A percentile compares a stretch with the other conserved stretches of the same genome.
Evolutionary conservation across 495 filamentous ascomycete species (phyloP).

Genomic region (Penicilliopsis zonata): DNA sequence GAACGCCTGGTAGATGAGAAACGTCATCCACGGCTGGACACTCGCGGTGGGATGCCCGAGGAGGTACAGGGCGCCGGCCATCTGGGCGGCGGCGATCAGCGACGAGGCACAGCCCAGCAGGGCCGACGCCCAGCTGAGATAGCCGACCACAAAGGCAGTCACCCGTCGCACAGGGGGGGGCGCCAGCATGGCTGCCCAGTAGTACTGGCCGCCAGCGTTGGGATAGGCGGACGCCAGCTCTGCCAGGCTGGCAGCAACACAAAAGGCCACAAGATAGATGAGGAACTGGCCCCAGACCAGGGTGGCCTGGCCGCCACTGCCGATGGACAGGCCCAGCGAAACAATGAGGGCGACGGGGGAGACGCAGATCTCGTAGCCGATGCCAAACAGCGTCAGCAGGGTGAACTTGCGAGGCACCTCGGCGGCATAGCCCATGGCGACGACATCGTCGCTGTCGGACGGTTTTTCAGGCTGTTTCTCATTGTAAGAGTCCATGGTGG

Average conservation of each 20-base stretch:
- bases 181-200: slow-evolving; percentile 44
- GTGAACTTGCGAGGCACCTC: slow-evolving; percentile 41
- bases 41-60: slow-evolving; percentile 18
- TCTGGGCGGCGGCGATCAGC: slow-evolving; percentile 37
- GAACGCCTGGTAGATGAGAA: slow-evolving; percentile 32
- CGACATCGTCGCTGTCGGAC: too few relatives aligned
- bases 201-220: slow-evolving; percentile 49
- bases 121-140: slow-evolving; percentile 44
- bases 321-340: slow-evolving; percentile 44
- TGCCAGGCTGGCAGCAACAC: slow-evolving; percentile 40
- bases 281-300: slow-evolving; percentile 46
- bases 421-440: slow-evolving; percentile 42
- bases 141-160: slow-evolving; percentile 42
- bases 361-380: slow-evolving; percentile 45
- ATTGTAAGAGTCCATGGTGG: too few relatives aligned
- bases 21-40: slow-evolving; percentile 38
- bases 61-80: slow-evolving; percentile 41
- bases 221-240: slow-evolving; percentile 43
- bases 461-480: too few relatives aligned
- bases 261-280: slow-evolving; percentile 38
- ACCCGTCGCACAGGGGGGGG: slow-evolving; percentile 37
- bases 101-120: slow-evolving; percentile 32
- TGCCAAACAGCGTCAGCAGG: slow-evolving; percentile 40
- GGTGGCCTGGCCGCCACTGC: slow-evolving; percentile 40
- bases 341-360: slow-evolving; percentile 51